phyloP scores from a whole-genome alignment of 371 early-diverging fungal species.

The Saksenaea vasiformis region DNA sequence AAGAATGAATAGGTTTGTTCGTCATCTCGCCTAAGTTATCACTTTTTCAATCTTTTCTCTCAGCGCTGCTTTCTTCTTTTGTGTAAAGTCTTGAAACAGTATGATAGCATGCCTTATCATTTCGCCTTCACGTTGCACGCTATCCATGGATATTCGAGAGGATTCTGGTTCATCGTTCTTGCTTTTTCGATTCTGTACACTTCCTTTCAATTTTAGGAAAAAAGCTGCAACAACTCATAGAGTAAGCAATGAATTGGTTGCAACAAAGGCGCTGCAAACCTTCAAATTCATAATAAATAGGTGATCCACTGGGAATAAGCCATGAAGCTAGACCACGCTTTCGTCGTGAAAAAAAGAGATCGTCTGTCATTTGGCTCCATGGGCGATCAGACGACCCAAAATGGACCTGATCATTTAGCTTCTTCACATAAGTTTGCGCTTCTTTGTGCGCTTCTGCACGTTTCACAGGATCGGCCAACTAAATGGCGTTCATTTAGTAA shows the following conservation, averaged over 20 bases:
- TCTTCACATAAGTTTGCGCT: constrained; percentile 39
- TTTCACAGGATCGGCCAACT: constrained; percentile 33
- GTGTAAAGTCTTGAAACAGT: constrained; percentile 60
- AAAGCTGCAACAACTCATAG: constrained; percentile 25
- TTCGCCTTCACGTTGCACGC: constrained; percentile 37
- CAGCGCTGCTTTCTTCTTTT: constrained; percentile 42
- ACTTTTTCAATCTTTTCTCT: constrained; percentile 57
- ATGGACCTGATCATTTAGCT: background rate
- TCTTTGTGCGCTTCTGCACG: constrained; percentile 32
- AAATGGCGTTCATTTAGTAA: background rate
- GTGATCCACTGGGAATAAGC: constrained; percentile 42
- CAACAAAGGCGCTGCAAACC: background rate
- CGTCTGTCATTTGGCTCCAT: constrained; percentile 48
- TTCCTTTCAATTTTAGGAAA: constrained; percentile 33
- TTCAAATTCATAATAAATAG: constrained; percentile 54
- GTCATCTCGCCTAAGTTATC: background rate
- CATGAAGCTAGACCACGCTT: constrained; percentile 42
- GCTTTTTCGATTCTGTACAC: constrained; percentile 14
- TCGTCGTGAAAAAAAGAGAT: constrained; percentile 44
- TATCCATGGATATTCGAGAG: background rate
- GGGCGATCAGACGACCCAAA: constrained; percentile 8
- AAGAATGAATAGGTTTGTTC: background rate
- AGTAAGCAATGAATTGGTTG: background rate
- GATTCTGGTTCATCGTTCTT: background rate
- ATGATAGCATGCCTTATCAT: constrained; percentile 52